These are phyloP conservation scores for Zymoseptoria ardabiliae DNA, from an alignment of 2,329 filamentous ascomycete genomes.

Conservation along the genomic window DNA sequence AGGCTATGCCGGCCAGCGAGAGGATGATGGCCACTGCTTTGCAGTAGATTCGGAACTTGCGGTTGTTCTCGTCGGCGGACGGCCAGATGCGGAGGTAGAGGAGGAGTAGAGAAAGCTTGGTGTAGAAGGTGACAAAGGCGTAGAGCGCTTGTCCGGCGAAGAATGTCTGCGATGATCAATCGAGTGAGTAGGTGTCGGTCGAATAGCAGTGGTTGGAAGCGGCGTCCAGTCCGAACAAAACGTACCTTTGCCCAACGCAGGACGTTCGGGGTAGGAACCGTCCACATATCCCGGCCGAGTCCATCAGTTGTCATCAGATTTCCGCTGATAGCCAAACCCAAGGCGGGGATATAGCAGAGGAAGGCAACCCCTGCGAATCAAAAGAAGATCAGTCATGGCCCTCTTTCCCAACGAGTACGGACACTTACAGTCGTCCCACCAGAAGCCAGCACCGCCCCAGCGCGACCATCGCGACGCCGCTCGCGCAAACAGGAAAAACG, in stretches of 20 bases:
- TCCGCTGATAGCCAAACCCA: neutral
- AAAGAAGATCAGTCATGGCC: neutral
- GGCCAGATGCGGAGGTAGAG: constrained; percentile 11
- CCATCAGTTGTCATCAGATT: neutral
- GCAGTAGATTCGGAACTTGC: constrained; percentile 7
- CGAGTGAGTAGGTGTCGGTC: neutral
- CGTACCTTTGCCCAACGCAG: neutral
- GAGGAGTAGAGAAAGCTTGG: constrained; percentile 8
- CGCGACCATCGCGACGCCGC: neutral
- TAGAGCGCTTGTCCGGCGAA: constrained; percentile 8
- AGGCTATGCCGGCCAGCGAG: constrained; percentile 3
- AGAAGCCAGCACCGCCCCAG: neutral
- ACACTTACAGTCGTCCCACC: neutral
- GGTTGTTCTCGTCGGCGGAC: neutral
- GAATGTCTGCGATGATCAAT: constrained; percentile 2
- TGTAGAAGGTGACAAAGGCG: constrained; percentile 4
- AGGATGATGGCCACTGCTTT: constrained; percentile 1
- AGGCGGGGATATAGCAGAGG: neutral
- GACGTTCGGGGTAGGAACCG: neutral
- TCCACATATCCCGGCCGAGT: neutral
- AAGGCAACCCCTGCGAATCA: neutral
- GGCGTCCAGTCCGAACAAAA: neutral
- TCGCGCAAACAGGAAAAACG: neutral
- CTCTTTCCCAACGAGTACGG: neutral
- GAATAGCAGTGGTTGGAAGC: no score